Evolutionary conservation across 2,329 filamentous ascomycete genomes (phyloP), one percentile per base, ranked within the genome.

Genomic region (Lizonia empirigonia): DNA sequence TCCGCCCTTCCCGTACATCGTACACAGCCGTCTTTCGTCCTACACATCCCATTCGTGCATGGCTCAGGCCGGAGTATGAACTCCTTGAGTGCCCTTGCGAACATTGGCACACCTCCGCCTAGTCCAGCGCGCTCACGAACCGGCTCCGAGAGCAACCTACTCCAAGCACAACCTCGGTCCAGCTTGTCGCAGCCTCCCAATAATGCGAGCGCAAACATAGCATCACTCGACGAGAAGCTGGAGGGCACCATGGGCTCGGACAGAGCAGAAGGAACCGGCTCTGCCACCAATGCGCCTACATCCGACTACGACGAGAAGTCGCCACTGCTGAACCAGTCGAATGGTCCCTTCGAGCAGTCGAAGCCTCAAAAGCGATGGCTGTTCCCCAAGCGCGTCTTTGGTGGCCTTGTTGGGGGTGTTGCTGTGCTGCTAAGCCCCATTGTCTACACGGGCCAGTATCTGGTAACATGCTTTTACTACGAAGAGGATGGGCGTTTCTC

Each of bases 31-130:
- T 16, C 32, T 12, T 20, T 19, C 20, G 15, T 26, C 33, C n/a
- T 38, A 26, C 49, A 6, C 32, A 16, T n/a, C 7, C 26, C 6
- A 18, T 19, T n/a, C 10, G 49, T 47, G 49, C 70, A 80, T 81
- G 78, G 76, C 77, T 71, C 68, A 61, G 62, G 67, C 70, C 75
- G 76, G 80, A 89, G 82, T 78, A 97, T 97, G 93, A 97, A 97
- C 86, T 96, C 92, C 68, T 82, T 96, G 80, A 96, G 94, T 79
- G 90, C 96, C 74, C 85, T 97, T 74, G 94, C 91, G 69, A 86
- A 90, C 73, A 83, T 86, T 70, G 82, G 83, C 69, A 80, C 82
- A 59, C 78, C 82, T 60, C 76, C 76, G 53, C 72, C 80, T 44
- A 74, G 72, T 46, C 77, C 77, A 50, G 69, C 76, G 51, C 80